Evolutionary conservation across 2,329 filamentous ascomycete genomes (phyloP), one percentile per base, ranked within the genome.

Genomic region (Colletotrichum limetticola): DNA sequence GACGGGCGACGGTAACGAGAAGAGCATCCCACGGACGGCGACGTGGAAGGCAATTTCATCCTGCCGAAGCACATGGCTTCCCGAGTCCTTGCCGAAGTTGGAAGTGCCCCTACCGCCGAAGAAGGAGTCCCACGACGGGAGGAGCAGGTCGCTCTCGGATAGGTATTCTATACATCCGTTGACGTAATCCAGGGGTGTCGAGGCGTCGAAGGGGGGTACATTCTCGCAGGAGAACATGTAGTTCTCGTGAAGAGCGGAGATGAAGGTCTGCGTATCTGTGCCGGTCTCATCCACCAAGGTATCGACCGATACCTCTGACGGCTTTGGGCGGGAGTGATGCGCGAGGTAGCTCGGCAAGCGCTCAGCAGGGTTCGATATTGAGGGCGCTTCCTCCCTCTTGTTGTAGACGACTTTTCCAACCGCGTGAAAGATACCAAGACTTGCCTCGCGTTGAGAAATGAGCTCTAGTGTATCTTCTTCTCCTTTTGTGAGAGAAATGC

Each of bases 401-500:
- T 99, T 99, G 85, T 98, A 97, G 1, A 98, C 92, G 2, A 99
- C 94, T 80, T 97, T 98, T 4, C 96, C 97, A 14, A 98, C 94
- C 0, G 97, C 95, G 81, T 99, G 97, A 79, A 99, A 99, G 63
- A 99, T 95, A 1, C 96, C 97, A 3, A 99, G 86, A 75, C 93
- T 98, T 19, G 94, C 92, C 83, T 98, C 97, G 68, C 97, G 90
- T 78, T 95, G 94, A 1, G 94, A 95, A 26, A 98, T 90, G 72
- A 97, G 85, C 78, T 95, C 91, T 11, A 98, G 83, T 5, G 91
- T 95, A 75, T 97, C 93, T 71, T 90, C 86, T 81, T 98, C 97
- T 78, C 93, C 92, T 74, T 89, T 89, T 0, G 95, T 98, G 71
- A 97, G 82, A 4, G 85, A 83, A 9, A 90, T 85, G 24, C 83